Evolutionary conservation across 495 filamentous ascomycete genomes (phyloP).

Genomic region (Hypoxylon fuscum): DNA sequence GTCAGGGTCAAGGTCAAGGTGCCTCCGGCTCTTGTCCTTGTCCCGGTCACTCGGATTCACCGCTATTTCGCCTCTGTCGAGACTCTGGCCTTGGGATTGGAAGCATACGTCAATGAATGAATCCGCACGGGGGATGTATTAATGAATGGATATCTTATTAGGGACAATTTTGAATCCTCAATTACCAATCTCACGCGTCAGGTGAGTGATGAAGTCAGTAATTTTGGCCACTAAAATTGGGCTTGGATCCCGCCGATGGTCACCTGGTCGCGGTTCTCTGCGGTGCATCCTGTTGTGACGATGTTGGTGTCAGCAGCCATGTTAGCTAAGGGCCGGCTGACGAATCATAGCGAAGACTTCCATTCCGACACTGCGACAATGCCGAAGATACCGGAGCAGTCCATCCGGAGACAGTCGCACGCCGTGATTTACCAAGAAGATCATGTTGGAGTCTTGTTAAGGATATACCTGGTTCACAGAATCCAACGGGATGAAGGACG

Average conservation of each 20-base stretch:
- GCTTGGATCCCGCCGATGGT: constrained; percentile 17
- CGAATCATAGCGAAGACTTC: constrained; percentile 20
- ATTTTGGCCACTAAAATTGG: constrained; percentile 4
- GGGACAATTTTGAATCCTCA: background rate
- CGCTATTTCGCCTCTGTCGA: constrained; percentile 21
- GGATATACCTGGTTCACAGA: background rate
- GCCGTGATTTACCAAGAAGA: constrained; percentile 7
- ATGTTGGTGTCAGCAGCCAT: constrained; percentile 5
- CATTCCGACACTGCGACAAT: background rate
- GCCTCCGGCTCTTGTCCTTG: constrained; percentile 7
- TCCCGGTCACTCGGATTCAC: constrained; percentile 28
- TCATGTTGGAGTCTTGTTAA: background rate
- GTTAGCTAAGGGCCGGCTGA: background rate
- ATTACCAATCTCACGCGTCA: constrained; percentile 1
- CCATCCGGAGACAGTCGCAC: constrained; percentile 18
- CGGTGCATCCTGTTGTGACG: constrained; percentile 26
- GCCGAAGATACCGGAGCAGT: constrained; percentile 16
- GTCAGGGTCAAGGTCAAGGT: constrained; percentile 3
- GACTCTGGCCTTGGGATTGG: background rate
- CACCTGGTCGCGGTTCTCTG: constrained; percentile 26
- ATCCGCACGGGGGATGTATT: background rate
- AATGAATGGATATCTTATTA: constrained; percentile 9
- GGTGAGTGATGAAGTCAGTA: constrained; percentile 1
- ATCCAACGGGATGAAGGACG: background rate
- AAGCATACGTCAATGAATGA: constrained; percentile 3